A percentile compares a stretch with the other conserved stretches of the same genome.
phyloP scores from a whole-genome alignment of 1,139 yeast species.

The Taphrina populina region DNA sequence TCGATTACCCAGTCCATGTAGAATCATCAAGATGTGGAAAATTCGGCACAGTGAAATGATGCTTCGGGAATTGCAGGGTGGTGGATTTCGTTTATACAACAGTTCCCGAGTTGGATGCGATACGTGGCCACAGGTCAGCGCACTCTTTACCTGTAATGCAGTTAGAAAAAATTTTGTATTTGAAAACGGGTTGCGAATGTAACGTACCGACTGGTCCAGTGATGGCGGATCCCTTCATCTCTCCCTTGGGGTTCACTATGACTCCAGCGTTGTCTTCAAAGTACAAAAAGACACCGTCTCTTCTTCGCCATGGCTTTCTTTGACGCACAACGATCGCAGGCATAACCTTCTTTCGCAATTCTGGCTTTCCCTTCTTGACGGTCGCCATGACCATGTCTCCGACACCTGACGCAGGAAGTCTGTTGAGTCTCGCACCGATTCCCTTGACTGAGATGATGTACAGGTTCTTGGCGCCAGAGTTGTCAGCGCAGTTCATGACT shows the following conservation, averaged over 20 bases:
- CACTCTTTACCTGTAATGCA: conserved; percentile 57
- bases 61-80: too few species aligned
- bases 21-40: too few species aligned
- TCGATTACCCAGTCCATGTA: too few species aligned
- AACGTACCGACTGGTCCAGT: conserved; percentile 99
- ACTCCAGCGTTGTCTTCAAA: conserved; percentile 99
- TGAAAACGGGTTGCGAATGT: neutral
- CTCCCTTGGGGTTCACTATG: conserved; percentile 99
- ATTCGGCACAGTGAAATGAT: too few species aligned
- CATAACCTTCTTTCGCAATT: conserved; percentile 99
- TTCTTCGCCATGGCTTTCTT: conserved; percentile 99
- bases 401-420: conserved; percentile 99
- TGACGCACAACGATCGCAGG: conserved; percentile 99
- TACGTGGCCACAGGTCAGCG: conserved; percentile 99
- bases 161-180: too few species aligned
- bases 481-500: conserved; percentile 99
- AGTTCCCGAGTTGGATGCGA: conserved; percentile 99
- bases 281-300: conserved; percentile 99
- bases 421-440: conserved; percentile 99
- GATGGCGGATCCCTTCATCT: conserved; percentile 99
- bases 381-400: conserved; percentile 78
- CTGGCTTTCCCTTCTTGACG: conserved; percentile 99
- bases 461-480: conserved; percentile 98
- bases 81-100: conserved; percentile 81
- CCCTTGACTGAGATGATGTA: conserved; percentile 99